These are phyloP conservation scores for Aureobasidium sp. DNA, from an alignment of 2,329 filamentous ascomycete genomes.

Conservation along the genomic window DNA sequence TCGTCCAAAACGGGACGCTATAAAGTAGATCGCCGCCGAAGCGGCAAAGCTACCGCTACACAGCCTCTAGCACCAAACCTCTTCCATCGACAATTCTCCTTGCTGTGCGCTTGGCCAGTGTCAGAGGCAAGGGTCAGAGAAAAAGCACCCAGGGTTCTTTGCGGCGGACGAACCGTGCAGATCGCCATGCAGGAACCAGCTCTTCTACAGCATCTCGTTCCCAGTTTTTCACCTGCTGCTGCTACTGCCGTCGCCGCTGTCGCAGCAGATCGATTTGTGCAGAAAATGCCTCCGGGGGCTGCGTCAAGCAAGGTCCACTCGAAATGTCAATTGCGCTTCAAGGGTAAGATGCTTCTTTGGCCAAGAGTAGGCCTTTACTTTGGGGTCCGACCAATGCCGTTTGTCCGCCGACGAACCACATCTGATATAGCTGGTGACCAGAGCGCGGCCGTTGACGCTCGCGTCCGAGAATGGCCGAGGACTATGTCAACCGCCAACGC, in stretches of 20 bases:
- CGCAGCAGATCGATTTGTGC: background rate
- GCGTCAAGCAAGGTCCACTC: constrained; percentile 13
- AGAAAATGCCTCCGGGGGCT: background rate
- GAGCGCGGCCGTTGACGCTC: constrained; percentile 13
- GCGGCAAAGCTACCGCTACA: constrained; percentile 8
- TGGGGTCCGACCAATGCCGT: constrained; percentile 7
- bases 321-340: constrained; percentile 2
- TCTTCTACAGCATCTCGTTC: constrained; percentile 3
- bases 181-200: constrained; percentile 13
- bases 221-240: background rate
- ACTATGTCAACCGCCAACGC: constrained; percentile 1
- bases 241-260: background rate
- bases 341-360: constrained; percentile 5
- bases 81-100: constrained; percentile 15
- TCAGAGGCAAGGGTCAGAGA: constrained; percentile 15
- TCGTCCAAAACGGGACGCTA: background rate
- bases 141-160: constrained; percentile 14
- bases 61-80: constrained; percentile 11
- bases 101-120: constrained; percentile 14
- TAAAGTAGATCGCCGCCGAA: constrained; percentile 3
- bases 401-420: constrained; percentile 12
- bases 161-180: constrained; percentile 13
- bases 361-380: constrained; percentile 8
- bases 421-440: constrained; percentile 13
- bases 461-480: constrained; percentile 16